Evolutionary conservation across 441 rosid species (phyloP), one percentile per base, ranked within the genome.

Genomic region (Populus hybrid): DNA sequence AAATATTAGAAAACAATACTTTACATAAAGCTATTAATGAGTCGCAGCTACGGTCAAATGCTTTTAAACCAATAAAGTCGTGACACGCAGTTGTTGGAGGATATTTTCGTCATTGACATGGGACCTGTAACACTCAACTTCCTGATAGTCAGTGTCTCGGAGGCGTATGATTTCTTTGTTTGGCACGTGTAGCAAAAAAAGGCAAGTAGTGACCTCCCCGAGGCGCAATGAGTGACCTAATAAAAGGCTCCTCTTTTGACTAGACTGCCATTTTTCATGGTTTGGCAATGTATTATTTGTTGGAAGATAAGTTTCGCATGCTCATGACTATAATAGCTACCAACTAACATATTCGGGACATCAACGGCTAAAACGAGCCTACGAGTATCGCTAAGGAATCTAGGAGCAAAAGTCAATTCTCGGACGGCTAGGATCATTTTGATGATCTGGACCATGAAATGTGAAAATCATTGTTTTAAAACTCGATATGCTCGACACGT

Each of bases 201-300:
- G 1, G 26, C 0, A 9, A 32, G n/a, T 4, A 11, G 42, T 57
- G 77, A 68, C 70, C 73, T 59, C 36, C 23, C 16, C 77, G 14
- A 72, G 73, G 68, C 76, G 74, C 73, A 69, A 73, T 16, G 81
- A 30, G 34, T 69, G 81, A 40, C 77, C 74, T 68, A 72, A 78
- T 78, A 65, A 28, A 53, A 38, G 53, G 40, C 42, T 19, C 1
- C 19, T 6, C n/a, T 0, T 18, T 34, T 30, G n/a, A 59, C 69
- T 4, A 32, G 69, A 59, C 9, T 68, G n/a, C 46, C 65, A 32
- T 38, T 12, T 7, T 3, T 26, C 1, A 1, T 70, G 32, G 61
- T 4, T 70, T 77, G 75, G 70, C 59, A 8, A 0, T 19, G 7
- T 14, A 0, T 32, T 7, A 69, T 76, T 53, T 26, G 67, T 34